Percentiles rank a stretch among this genome's conserved stretches.
phyloP scores from a whole-genome alignment of 345 rosid genomes.

The Schrenkiella parvula region DNA sequence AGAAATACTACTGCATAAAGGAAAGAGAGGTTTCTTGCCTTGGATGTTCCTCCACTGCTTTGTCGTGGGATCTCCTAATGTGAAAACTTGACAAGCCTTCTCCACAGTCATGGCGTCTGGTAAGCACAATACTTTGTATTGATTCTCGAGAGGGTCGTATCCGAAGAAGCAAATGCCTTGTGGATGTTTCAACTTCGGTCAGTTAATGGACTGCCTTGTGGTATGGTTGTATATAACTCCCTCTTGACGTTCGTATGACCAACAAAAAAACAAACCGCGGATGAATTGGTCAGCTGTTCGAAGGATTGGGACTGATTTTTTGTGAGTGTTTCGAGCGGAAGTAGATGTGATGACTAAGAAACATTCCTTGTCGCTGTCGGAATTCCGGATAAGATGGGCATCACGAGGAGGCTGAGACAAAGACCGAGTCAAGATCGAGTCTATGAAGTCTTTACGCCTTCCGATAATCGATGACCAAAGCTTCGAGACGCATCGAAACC shows the following conservation, averaged over 20 bases:
- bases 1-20: not conserved
- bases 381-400: not conserved
- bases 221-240: slow-evolving; percentile 1
- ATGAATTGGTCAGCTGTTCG: not conserved
- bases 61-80: not conserved
- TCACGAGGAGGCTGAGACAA: not conserved
- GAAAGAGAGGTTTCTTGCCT: not conserved
- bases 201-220: not conserved
- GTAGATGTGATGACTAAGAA: not conserved
- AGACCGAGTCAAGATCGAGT: not conserved
- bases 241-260: not conserved
- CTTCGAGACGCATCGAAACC: slow-evolving; percentile 1
- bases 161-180: slow-evolving; percentile 1
- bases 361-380: not conserved
- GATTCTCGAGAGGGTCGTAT: not conserved
- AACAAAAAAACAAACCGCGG: not conserved
- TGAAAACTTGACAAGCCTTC: not conserved
- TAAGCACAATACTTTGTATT: slow-evolving; percentile 9
- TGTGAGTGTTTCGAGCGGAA: not conserved
- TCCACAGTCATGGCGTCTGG: not conserved
- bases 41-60: not conserved
- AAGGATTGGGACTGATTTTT: not conserved
- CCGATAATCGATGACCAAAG: not conserved
- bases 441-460: not conserved
- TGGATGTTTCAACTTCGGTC: not conserved